A percentile compares a stretch with the other conserved stretches of the same genome.
Evolutionary conservation across 2,329 filamentous ascomycete genomes (phyloP).

Genomic region (Leptodontidium sp.): DNA sequence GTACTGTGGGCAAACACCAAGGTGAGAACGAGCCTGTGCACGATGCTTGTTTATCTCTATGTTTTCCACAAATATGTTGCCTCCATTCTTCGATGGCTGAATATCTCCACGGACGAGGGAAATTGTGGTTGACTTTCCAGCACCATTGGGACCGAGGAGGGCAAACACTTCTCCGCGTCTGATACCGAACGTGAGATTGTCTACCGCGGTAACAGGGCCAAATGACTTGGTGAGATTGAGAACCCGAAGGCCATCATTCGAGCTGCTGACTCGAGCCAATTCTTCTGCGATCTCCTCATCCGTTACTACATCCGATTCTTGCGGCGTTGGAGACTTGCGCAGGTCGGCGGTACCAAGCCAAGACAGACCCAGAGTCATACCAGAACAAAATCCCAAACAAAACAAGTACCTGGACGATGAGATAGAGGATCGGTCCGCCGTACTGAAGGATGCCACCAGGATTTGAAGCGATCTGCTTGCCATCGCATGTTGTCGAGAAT

Average conservation of each 20-base stretch:
- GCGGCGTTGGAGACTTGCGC: constrained; percentile 31
- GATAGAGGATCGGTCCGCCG: constrained; percentile 85
- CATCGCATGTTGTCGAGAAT: constrained; percentile 81
- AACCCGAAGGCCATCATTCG: constrained; percentile 68
- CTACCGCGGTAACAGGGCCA: constrained; percentile 78
- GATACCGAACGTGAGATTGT: constrained; percentile 87
- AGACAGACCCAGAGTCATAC: constrained; percentile 78
- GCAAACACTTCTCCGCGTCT: constrained; percentile 85
- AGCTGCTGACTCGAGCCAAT: constrained; percentile 66
- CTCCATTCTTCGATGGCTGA: constrained; percentile 70
- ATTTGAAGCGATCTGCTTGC: constrained; percentile 67
- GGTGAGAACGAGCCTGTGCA: constrained; percentile 74
- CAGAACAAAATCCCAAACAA: constrained; percentile 79
- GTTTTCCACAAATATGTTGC: constrained; percentile 82
- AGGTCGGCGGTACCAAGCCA: constrained; percentile 58
- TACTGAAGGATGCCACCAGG: constrained; percentile 78
- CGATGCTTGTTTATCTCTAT: constrained; percentile 77
- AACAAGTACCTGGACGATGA: constrained; percentile 75
- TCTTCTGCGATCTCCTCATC: constrained; percentile 69
- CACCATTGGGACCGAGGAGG: constrained; percentile 88
- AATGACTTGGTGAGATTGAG: constrained; percentile 84
- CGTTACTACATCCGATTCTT: constrained; percentile 24
- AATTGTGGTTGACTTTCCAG: constrained; percentile 91
- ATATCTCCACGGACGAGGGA: constrained; percentile 90
- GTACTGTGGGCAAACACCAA: constrained; percentile 92